Evolutionary conservation across 1,284 basidiomycete species (phyloP), one percentile per base, ranked within the genome.

Genomic region (Boletus sp.): DNA sequence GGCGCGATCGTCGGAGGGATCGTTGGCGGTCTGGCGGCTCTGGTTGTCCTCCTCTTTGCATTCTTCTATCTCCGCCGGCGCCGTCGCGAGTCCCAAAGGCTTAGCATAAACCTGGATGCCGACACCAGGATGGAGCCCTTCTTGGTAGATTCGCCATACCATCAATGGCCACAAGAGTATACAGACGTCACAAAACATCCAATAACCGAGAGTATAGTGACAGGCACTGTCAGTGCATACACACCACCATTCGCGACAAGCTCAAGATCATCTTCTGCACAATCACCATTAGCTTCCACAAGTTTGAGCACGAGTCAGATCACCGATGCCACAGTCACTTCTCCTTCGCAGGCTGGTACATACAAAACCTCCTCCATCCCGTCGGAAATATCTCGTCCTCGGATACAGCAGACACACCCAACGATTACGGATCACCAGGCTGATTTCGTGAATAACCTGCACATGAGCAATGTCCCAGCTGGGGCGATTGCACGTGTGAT

Each of bases 401-500:
- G 29, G 16, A 41, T 48, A 35, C 50, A 27, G n/a, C 53, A 48
- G 43, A 16, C 29, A 6, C 46, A 50, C 44, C 37, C 54, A 4
- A 46, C 25, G 42, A 50, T 60, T 5, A 55, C 56, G 30, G 49
- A 55, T 4, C 53, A 58, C 29, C 53, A 51, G 38, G 48, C 50
- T 13, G 54, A 52, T 57, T 57, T 56, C 41, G 51, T 56, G n/a
- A 52, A 52, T 25, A 53, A 16, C 30, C 26, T 46, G 26, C 37
- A 51, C 13, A 27, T 44, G 10, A 42, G 46, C 16, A 60, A 58
- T n/a, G 46, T 59, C 12, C 57, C 57, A 4, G 49, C 56, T 1
- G 45, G 27, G n/a, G 58, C 46, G 33, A 49, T 60, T 10, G 56
- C 56, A 3, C 49, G 58, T 3, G 53, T 59, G 20, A 60, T 60